Evolutionary conservation across 495 filamentous ascomycete species (phyloP).

Genomic region (Physcia stellaris): DNA sequence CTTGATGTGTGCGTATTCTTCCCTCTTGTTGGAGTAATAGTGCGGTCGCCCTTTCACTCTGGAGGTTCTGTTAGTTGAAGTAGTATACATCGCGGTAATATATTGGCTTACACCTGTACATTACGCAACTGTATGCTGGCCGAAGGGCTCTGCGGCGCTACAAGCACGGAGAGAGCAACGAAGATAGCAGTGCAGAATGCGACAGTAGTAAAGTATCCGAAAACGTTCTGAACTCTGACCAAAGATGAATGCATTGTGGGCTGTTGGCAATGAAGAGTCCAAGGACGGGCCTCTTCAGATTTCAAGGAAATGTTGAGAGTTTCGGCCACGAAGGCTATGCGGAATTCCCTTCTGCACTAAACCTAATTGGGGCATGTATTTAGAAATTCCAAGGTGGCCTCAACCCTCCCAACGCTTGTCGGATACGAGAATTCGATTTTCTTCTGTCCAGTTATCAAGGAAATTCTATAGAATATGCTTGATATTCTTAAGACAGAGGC

Average conservation of each 20-base stretch:
- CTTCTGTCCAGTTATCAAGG: no score
- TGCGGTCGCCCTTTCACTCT: conserved; percentile 81
- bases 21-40: conserved; percentile 82
- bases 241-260: conserved; percentile 68
- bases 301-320: no score
- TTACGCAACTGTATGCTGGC: conserved; percentile 56
- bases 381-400: no score
- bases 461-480: no score
- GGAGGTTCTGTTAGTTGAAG: conserved; percentile 8
- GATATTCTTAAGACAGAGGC: no score
- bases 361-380: no score
- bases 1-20: conserved; percentile 87
- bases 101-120: conserved; percentile 63
- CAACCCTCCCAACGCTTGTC: no score
- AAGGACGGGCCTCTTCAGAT: no score
- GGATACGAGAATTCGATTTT: no score
- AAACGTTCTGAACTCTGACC: conserved; percentile 77
- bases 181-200: conserved; percentile 65
- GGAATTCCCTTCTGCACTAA: no score
- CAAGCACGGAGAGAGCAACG: conserved; percentile 63
- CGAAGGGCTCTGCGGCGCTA: conserved; percentile 54
- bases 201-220: conserved; percentile 96
- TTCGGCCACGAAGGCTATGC: no score
- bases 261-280: no score
- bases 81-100: background rate